These are phyloP conservation scores for Phytopythium sindhum DNA, from an alignment of 352 stramenopile species.

Conservation along the genomic window DNA sequence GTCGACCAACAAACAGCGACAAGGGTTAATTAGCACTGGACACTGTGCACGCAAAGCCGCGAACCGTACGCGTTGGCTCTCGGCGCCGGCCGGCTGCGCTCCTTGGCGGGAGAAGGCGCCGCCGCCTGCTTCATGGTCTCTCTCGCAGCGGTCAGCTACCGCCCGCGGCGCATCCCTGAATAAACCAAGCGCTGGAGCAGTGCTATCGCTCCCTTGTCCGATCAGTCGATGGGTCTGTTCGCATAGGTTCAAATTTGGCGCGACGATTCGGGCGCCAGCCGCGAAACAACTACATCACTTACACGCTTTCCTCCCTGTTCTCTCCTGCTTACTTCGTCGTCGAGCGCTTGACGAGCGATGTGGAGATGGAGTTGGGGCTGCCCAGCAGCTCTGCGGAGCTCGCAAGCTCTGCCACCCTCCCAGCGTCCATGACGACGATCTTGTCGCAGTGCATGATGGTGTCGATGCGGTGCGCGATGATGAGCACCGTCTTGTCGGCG, in stretches of 20 bases:
- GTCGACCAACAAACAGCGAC: too few species aligned
- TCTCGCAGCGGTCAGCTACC: background rate
- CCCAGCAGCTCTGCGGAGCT: background rate
- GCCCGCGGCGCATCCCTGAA: background rate
- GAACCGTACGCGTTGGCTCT: background rate
- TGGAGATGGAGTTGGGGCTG: background rate
- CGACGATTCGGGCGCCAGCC: background rate
- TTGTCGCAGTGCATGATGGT: slow-evolving; percentile 93
- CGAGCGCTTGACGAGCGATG: background rate
- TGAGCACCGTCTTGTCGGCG: slow-evolving; percentile 85
- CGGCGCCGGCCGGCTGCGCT: background rate
- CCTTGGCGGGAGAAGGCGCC: background rate
- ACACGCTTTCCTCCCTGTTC: background rate
- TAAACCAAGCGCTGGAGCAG: background rate
- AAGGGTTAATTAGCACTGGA: background rate
- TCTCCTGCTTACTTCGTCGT: background rate
- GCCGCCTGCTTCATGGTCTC: slow-evolving; percentile 4
- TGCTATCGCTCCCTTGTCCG: background rate
- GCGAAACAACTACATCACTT: background rate
- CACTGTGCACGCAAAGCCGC: too few species aligned
- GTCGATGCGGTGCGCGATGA: slow-evolving; percentile 92
- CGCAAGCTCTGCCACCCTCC: background rate
- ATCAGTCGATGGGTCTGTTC: background rate
- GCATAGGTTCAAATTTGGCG: background rate
- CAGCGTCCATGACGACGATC: slow-evolving; percentile 28